Evolutionary conservation across 1,139 yeast genomes (phyloP).

Genomic region (Geotrichum aggregatum): DNA sequence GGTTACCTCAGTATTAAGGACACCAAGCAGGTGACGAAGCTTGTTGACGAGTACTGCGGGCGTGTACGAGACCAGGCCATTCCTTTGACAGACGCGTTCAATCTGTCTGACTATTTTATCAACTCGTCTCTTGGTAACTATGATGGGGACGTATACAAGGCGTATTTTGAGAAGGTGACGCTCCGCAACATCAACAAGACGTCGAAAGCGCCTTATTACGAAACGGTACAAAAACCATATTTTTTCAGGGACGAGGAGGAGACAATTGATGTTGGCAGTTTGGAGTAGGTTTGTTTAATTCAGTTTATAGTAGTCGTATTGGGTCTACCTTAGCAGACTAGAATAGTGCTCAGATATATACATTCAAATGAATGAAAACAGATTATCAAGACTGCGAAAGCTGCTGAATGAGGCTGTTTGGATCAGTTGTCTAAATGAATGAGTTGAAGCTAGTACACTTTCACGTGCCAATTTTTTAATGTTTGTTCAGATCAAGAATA

Average conservation of each 20-base stretch:
- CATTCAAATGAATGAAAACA: too few species aligned
- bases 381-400: too few species aligned
- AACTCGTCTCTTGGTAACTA: slow-evolving; percentile 81
- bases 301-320: too few species aligned
- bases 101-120: slow-evolving; percentile 76
- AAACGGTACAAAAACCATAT: slow-evolving; percentile 41
- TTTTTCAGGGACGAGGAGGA: slow-evolving; percentile 30
- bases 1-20: slow-evolving; percentile 46
- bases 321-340: too few species aligned
- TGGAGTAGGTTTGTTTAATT: too few species aligned
- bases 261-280: slow-evolving; percentile 19
- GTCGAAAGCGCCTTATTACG: slow-evolving; percentile 41
- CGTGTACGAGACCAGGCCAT: slow-evolving; percentile 61
- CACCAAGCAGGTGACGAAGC: slow-evolving; percentile 36
- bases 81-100: slow-evolving; percentile 85
- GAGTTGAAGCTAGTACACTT: too few species aligned
- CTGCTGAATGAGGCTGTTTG: too few species aligned
- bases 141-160: slow-evolving; percentile 82
- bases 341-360: too few species aligned
- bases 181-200: slow-evolving; percentile 34
- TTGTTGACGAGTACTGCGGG: slow-evolving; percentile 39
- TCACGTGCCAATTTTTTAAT: too few species aligned
- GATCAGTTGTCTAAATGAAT: too few species aligned
- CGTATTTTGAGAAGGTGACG: slow-evolving; percentile 50
- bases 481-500: too few species aligned